Conservation (phyloP, 805 yeast genomes). For the Lachancea sp. region DNA sequence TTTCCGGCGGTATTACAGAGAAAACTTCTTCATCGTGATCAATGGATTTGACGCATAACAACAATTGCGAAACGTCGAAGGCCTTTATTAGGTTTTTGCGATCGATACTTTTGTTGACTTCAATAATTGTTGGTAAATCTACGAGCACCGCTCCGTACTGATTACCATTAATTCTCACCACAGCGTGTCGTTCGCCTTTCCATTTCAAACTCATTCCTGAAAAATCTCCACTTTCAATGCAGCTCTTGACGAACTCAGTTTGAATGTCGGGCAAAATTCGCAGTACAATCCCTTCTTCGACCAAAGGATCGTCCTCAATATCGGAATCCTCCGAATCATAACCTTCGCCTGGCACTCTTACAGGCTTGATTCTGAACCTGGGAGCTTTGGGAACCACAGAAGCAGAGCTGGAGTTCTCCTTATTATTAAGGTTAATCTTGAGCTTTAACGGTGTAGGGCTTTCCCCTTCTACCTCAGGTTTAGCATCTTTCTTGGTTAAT, state of each 20-base stretch:
- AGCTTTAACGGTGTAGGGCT: constrained; percentile 18
- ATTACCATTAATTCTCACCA: constrained; percentile 61
- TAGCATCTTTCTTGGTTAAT: constrained; percentile 15
- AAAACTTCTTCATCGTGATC: constrained; percentile 43
- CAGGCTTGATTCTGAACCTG: constrained; percentile 48
- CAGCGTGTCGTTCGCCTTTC: constrained; percentile 75
- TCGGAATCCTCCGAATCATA: constrained; percentile 97
- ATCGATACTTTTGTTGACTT: constrained; percentile 83
- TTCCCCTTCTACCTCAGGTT: constrained; percentile 5
- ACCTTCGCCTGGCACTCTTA: constrained; percentile 84
- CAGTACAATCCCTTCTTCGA: constrained; percentile 79
- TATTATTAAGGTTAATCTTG: constrained; percentile 21
- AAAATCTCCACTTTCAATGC: constrained; percentile 72
- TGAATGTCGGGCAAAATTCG: constrained; percentile 54
- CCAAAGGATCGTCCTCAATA: constrained; percentile 85
- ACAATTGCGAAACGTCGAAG: constrained; percentile 77
- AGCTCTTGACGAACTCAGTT: constrained; percentile 60
- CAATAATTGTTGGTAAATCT: constrained; percentile 85
- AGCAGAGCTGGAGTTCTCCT: constrained; percentile 16
- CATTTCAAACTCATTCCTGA: constrained; percentile 70
- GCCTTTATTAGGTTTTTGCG: constrained; percentile 79
- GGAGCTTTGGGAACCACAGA: constrained; percentile 33
- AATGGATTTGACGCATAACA: constrained; percentile 60
- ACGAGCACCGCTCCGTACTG: constrained; percentile 77
- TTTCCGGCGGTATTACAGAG: constrained; percentile 36